Evolutionary conservation across 2,329 filamentous ascomycete species (phyloP), one percentile per base, ranked within the genome.

Genomic region (Aspergillus ochraceus): DNA sequence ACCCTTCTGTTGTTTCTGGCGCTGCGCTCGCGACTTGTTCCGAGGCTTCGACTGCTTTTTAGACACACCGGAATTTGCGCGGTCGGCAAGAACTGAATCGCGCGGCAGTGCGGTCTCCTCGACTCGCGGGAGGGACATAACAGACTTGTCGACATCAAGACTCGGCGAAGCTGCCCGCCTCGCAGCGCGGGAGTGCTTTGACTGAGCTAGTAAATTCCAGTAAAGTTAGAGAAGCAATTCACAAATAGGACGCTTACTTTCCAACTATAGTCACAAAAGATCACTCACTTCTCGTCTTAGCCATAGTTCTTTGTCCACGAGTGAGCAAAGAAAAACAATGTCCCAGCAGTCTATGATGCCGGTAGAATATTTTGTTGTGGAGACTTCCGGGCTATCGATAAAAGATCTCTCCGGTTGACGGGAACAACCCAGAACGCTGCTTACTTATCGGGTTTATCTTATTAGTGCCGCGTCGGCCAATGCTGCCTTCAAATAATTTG

Each of bases 141-240:
- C 68, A 49, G 81, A 81, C 68, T 82, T 83, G 71, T 84, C 80
- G 52, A 82, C 68, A 62, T 83, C 72, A 63, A 83, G 73, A 55
- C 82, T 81, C 20, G 85, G 85, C 6, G 83, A 85, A 55, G 76
- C 79, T 62, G 80, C 84, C 66, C 86, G 80, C 64, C 84, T 81
- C 42, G 84, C 84, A 57, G 85, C 84, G 58, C 86, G 84, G 53
- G 86, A 87, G 68, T 84, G 83, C 17, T 79, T 64, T 2, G 83
- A 83, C 52, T 80, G 76, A 60, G 79, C 84, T 86, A 52, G 65
- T 61, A 64, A 64, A 54, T 50, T 24, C 26, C 49, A 49, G 14
- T 51, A 49, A 45, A 59, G 57, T 65, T 62, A 65, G 58, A 55
- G 42, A 46, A n/a, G 52, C 29, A 56, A 55, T 49, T 47, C 24